A percentile compares a stretch with the other conserved stretches of the same genome.
These are phyloP conservation scores for Escallonia rubra DNA, from an alignment of 129 eudicot species.

Conservation along the genomic window DNA sequence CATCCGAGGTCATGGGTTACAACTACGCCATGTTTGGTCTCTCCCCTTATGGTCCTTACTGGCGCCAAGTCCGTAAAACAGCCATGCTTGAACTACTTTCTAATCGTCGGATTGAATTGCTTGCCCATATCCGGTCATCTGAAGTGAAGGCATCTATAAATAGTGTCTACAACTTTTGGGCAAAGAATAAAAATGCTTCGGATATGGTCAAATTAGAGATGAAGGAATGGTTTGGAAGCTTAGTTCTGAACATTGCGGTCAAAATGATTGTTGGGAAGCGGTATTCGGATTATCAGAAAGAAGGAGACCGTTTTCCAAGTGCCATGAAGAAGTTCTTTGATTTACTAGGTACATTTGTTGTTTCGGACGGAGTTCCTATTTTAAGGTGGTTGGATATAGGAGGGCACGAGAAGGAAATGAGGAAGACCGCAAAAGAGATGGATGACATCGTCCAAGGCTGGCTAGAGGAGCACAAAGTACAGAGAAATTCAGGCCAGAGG, in stretches of 20 bases:
- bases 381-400: constrained; percentile 18
- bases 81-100: constrained; percentile 15
- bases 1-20: constrained; percentile 16
- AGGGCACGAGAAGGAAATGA: constrained; percentile 10
- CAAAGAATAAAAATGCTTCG: neutral
- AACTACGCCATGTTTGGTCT: constrained; percentile 22
- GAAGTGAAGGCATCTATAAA: constrained; percentile 16
- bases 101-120: constrained; percentile 10
- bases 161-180: constrained; percentile 13
- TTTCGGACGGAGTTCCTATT: constrained; percentile 2
- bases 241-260: neutral
- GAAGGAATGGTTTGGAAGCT: constrained; percentile 5
- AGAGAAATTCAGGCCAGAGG: neutral
- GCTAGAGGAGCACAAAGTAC: constrained; percentile 10
- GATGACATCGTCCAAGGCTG: constrained; percentile 3
- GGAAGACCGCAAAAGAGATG: neutral
- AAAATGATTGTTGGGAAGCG: constrained; percentile 4
- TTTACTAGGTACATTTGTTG: neutral
- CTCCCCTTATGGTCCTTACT: constrained; percentile 25
- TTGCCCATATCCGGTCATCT: constrained; percentile 4
- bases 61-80: constrained; percentile 26
- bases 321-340: neutral
- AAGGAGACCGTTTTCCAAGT: neutral
- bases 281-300: neutral
- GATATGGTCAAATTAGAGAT: constrained; percentile 3